Percentiles rank a stretch among this genome's conserved stretches.
Conservation (phyloP, 1,284 basidiomycete genomes). For the Naganishia cerealis region DNA sequence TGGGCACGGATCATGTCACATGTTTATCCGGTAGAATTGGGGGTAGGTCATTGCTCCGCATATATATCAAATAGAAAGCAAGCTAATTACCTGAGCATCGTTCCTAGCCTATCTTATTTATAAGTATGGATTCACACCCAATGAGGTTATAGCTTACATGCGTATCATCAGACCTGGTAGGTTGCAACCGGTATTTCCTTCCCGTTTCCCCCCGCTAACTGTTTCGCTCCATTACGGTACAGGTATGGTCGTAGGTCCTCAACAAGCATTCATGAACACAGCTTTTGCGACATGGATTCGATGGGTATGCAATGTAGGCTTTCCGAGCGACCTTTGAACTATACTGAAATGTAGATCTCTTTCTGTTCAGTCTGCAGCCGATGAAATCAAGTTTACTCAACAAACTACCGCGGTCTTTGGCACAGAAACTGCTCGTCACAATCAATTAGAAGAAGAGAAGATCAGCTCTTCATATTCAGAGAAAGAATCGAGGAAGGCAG, state of each 20-base stretch:
- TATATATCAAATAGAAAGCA: conserved; percentile 14
- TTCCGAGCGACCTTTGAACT: neutral
- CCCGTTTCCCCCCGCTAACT: neutral
- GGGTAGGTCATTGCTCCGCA: conserved; percentile 42
- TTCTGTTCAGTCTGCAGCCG: conserved; percentile 17
- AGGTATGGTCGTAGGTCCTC: conserved; percentile 78
- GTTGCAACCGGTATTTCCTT: neutral
- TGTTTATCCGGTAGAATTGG: conserved; percentile 62
- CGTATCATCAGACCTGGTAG: conserved; percentile 87
- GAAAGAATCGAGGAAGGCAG: neutral
- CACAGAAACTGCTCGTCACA: neutral
- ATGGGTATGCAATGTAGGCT: conserved; percentile 67
- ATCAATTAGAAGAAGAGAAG: neutral
- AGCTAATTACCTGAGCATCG: neutral
- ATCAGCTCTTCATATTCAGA: neutral
- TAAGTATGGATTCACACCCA: conserved; percentile 98
- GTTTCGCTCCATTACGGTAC: neutral
- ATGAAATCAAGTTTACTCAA: conserved; percentile 23
- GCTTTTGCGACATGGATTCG: conserved; percentile 92
- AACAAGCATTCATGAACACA: conserved; percentile 89
- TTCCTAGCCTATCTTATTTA: conserved; percentile 85
- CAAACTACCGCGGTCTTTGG: conserved; percentile 14
- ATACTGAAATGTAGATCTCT: neutral
- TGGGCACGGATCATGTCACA: neutral
- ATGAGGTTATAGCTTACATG: conserved; percentile 97